Percentiles rank a stretch among this genome's conserved stretches.
Evolutionary conservation across 2,329 filamentous ascomycete species (phyloP).

Genomic region (Fusarium haematococcum): DNA sequence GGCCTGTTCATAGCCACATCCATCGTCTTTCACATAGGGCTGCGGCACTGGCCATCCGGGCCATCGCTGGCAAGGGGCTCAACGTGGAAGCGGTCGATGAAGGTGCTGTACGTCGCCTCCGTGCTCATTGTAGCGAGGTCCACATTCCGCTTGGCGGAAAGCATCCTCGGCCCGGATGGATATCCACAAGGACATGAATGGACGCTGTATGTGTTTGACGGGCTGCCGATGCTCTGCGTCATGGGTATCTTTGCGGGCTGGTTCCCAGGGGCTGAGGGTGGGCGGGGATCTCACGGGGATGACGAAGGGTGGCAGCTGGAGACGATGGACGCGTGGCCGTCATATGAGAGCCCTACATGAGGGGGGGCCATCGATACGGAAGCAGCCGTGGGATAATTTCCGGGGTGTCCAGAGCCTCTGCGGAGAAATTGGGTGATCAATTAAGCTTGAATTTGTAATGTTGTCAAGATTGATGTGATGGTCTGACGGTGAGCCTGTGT

Average conservation of each 20-base stretch:
- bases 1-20: slow-evolving; percentile 62
- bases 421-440: background rate
- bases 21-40: slow-evolving; percentile 59
- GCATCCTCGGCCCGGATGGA: slow-evolving; percentile 54
- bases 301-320: slow-evolving; percentile 6
- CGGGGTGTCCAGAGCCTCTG: background rate
- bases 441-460: slow-evolving; percentile 5
- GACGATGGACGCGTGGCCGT: slow-evolving; percentile 17
- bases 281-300: background rate
- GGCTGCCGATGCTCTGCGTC: slow-evolving; percentile 37
- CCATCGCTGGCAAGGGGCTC: slow-evolving; percentile 27
- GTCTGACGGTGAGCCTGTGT: background rate
- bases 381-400: background rate
- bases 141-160: slow-evolving; percentile 62
- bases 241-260: slow-evolving; percentile 37
- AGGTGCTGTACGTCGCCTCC: slow-evolving; percentile 53
- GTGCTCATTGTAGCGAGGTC: slow-evolving; percentile 57
- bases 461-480: background rate
- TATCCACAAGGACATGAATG: slow-evolving; percentile 56
- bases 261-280: slow-evolving; percentile 29
- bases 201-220: slow-evolving; percentile 59
- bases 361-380: background rate
- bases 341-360: slow-evolving; percentile 3
- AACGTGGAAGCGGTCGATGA: slow-evolving; percentile 51
- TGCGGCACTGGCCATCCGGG: slow-evolving; percentile 6